phyloP scores from a whole-genome alignment of 2,329 filamentous ascomycete genomes.

The Phialemonium atrogriseum region DNA sequence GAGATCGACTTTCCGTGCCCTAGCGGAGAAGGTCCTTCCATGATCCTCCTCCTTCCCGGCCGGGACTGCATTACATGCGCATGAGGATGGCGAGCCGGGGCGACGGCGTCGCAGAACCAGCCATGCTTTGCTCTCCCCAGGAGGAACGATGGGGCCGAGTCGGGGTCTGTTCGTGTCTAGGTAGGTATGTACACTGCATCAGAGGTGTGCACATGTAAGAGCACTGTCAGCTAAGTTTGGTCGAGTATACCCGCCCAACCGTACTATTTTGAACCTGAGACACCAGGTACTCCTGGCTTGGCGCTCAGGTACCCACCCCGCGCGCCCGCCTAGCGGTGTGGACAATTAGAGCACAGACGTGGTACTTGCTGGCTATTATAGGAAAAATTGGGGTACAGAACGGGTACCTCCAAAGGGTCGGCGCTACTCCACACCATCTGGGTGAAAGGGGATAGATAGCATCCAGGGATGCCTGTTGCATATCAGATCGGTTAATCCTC shows the following conservation, averaged over 20 bases:
- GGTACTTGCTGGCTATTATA: conserved; percentile 10
- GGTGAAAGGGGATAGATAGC: too few species aligned
- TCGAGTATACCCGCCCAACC: conserved; percentile 11
- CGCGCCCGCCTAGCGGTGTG: not conserved
- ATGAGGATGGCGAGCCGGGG: conserved; percentile 1
- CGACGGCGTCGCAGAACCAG: not conserved
- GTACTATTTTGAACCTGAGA: conserved; percentile 11
- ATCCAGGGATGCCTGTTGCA: conserved; percentile 14
- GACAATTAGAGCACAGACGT: conserved; percentile 2
- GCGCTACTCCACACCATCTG: too few species aligned
- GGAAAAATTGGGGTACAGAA: conserved; percentile 13
- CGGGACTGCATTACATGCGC: too few species aligned
- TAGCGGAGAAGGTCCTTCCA: too few species aligned
- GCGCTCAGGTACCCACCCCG: conserved; percentile 5
- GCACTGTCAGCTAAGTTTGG: not conserved
- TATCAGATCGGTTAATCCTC: conserved; percentile 19
- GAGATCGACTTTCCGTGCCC: too few species aligned
- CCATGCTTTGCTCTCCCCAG: not conserved
- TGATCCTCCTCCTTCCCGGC: too few species aligned
- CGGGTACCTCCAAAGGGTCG: too few species aligned
- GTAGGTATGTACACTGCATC: conserved; percentile 1
- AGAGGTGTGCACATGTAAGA: too few species aligned
- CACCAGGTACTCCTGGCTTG: conserved; percentile 6
- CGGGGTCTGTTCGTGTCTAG: too few species aligned
- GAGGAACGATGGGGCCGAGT: too few species aligned